Percentiles rank a stretch among this genome's conserved stretches.
Evolutionary conservation across 179 eudicot genomes (phyloP).

Genomic region (Spergularia azorica): DNA sequence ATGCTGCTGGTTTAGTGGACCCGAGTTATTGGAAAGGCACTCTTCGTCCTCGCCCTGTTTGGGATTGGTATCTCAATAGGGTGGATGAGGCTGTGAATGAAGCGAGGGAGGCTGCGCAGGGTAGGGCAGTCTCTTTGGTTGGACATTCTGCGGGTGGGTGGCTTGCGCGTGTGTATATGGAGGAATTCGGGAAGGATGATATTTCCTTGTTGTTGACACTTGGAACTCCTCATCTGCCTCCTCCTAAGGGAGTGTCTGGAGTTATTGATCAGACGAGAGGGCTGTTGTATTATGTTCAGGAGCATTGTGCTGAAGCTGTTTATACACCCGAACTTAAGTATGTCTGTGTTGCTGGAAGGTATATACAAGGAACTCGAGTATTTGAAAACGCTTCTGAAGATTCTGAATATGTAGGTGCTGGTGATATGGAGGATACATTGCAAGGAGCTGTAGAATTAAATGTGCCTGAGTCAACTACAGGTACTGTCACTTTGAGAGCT

Average conservation of each 20-base stretch:
- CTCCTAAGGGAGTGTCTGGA: slow-evolving; percentile 82
- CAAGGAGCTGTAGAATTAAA: slow-evolving; percentile 35
- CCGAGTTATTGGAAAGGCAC: slow-evolving; percentile 89
- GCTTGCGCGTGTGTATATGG: slow-evolving; percentile 93
- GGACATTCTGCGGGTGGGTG: slow-evolving; percentile 99
- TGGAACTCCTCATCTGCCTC: slow-evolving; percentile 89
- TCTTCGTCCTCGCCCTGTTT: slow-evolving; percentile 90
- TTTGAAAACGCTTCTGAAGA: slow-evolving; percentile 39
- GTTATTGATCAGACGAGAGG: slow-evolving; percentile 98
- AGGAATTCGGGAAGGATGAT: slow-evolving; percentile 64
- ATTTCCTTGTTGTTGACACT: slow-evolving; percentile 75
- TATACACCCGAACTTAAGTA: slow-evolving; percentile 73
- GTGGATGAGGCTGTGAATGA: slow-evolving; percentile 72
- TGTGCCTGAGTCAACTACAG: slow-evolving; percentile 33
- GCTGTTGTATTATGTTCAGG: slow-evolving; percentile 72
- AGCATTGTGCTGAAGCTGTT: slow-evolving; percentile 73
- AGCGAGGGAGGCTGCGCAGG: slow-evolving; percentile 65
- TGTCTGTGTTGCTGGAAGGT: slow-evolving; percentile 93
- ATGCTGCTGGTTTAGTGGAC: slow-evolving; percentile 93
- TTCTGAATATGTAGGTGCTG: slow-evolving; percentile 23
- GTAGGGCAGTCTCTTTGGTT: slow-evolving; percentile 57
- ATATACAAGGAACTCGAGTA: slow-evolving; percentile 68
- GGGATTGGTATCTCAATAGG: slow-evolving; percentile 87
- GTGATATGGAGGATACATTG: slow-evolving; percentile 36
- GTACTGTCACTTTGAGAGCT: slow-evolving; percentile 54